Conservation (phyloP, 2,329 filamentous ascomycete species). For the Huntiella abstrusa region DNA sequence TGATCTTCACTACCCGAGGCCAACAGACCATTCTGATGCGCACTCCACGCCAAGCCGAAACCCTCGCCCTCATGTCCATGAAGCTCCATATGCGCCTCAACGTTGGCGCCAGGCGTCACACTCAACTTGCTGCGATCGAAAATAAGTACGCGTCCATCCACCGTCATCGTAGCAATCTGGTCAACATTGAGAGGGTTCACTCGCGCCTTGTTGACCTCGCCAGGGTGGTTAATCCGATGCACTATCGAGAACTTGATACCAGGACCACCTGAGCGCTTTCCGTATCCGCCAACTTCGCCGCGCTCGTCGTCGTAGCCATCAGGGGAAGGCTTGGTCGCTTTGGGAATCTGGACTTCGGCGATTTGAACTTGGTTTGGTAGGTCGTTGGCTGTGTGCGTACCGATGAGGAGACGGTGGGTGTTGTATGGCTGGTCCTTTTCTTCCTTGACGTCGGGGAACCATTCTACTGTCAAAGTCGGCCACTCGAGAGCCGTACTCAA, state of each 20-base stretch:
- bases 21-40: slow-evolving; percentile 61
- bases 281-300: slow-evolving; percentile 87
- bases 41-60: slow-evolving; percentile 86
- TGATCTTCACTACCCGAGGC: slow-evolving; percentile 83
- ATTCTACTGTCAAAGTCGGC: slow-evolving; percentile 94
- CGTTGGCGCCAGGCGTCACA: slow-evolving; percentile 50
- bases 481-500: slow-evolving; percentile 86
- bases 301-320: slow-evolving; percentile 80
- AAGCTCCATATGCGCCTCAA: slow-evolving; percentile 70
- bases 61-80: slow-evolving; percentile 75
- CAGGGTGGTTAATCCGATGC: slow-evolving; percentile 89
- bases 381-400: slow-evolving; percentile 80
- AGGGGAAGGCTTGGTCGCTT: slow-evolving; percentile 51
- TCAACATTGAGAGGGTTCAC: slow-evolving; percentile 97
- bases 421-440: slow-evolving; percentile 72
- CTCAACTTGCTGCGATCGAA: slow-evolving; percentile 94
- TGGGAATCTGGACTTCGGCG: slow-evolving; percentile 82
- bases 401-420: slow-evolving; percentile 75
- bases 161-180: slow-evolving; percentile 81
- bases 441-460: slow-evolving; percentile 89
- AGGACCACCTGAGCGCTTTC: slow-evolving; percentile 49
- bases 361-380: slow-evolving; percentile 87
- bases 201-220: slow-evolving; percentile 94
- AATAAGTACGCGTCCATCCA: slow-evolving; percentile 73
- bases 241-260: slow-evolving; percentile 77